Evolutionary conservation across 345 rosid genomes (phyloP).

Genomic region (Erodium maritimum): DNA sequence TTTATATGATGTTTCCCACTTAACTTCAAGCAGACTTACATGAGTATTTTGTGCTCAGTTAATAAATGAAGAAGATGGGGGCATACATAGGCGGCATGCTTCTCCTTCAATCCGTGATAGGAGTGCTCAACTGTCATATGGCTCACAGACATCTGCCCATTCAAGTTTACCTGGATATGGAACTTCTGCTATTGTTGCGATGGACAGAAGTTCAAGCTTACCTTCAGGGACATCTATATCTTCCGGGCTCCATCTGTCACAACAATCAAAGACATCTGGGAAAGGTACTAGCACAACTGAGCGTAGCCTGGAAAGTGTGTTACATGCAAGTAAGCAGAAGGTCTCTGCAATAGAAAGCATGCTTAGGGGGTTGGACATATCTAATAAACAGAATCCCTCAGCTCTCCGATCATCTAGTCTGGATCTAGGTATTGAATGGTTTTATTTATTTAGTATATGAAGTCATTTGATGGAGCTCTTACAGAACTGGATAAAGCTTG

Average conservation of each 20-base stretch:
- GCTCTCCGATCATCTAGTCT: constrained; percentile 75
- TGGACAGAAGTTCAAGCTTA: constrained; percentile 79
- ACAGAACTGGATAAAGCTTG: constrained; percentile 7
- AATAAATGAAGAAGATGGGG: constrained; percentile 91
- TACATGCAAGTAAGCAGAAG: constrained; percentile 96
- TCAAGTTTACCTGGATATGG: constrained; percentile 73
- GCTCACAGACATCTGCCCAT: constrained; percentile 43
- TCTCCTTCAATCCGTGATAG: constrained; percentile 93
- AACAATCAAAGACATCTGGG: constrained; percentile 53
- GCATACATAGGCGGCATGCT: constrained; percentile 88
- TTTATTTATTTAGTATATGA: not conserved
- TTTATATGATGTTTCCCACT: not conserved
- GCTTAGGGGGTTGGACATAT: constrained; percentile 89
- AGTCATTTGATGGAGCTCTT: constrained; percentile 1
- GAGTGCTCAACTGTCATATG: constrained; percentile 45
- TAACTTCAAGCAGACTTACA: not conserved
- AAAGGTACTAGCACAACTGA: constrained; percentile 66
- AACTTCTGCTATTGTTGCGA: constrained; percentile 91
- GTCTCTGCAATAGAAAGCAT: constrained; percentile 98
- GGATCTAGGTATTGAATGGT: constrained; percentile 84
- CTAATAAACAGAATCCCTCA: constrained; percentile 73
- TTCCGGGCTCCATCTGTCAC: constrained; percentile 70
- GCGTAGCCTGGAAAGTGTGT: constrained; percentile 90
- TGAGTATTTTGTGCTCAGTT: constrained; percentile 31
- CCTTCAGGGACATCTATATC: constrained; percentile 58